Conservation (phyloP, 306 rosid species). For the Abrus pulchellus region DNA sequence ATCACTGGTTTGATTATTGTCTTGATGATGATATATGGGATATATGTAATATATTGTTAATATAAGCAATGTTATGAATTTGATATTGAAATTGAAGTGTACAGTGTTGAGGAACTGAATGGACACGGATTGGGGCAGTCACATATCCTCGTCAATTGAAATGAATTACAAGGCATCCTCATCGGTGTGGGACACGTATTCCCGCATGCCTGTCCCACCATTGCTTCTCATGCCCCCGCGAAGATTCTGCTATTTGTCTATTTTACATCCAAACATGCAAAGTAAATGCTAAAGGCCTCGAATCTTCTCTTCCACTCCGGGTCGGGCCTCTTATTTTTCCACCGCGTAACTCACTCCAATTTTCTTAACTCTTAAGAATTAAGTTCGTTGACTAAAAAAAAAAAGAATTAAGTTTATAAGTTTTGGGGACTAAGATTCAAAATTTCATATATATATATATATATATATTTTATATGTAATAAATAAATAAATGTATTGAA, state of each 20-base stretch:
- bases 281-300: conserved; percentile 22
- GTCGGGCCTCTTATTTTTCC: not conserved
- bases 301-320: conserved; percentile 14
- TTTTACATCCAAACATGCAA: not conserved
- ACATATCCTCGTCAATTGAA: not conserved
- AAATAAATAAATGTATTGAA: not conserved
- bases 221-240: conserved; percentile 5
- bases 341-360: not conserved
- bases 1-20: conserved; percentile 4
- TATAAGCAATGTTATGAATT: not conserved
- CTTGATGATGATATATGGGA: not conserved
- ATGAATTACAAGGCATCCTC: not conserved
- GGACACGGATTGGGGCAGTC: too few species aligned
- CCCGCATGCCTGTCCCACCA: conserved; percentile 22
- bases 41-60: not conserved
- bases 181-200: conserved; percentile 39
- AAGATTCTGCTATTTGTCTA: conserved; percentile 35
- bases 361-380: conserved; percentile 53
- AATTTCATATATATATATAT: not conserved
- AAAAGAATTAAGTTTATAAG: too few species aligned
- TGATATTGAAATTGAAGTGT: not conserved
- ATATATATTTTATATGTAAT: not conserved
- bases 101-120: not conserved
- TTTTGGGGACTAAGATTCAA: not conserved
- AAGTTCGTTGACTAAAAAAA: conserved; percentile 14